Base-by-base conservation (phyloP, 1,284 basidiomycete species). In the Ceratobasidium sp. region DNA sequence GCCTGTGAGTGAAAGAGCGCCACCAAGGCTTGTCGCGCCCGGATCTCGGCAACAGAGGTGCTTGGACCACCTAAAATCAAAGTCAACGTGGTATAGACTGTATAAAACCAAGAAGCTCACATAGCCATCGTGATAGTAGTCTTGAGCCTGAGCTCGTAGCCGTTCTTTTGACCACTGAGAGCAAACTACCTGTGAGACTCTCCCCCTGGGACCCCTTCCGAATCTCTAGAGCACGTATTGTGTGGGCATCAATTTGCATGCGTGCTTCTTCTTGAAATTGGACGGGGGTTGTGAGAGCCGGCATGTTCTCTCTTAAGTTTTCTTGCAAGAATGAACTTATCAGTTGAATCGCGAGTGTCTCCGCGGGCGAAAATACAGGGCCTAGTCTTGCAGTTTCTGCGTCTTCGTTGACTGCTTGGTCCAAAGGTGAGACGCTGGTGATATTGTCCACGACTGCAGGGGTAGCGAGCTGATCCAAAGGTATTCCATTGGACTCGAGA, bases 241-340 rank as follows among this genome's bases (percentile, higher is more conserved):
- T 96, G 76, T 95, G 90, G 1, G 91, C 86, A 77, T 96, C 94
- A 70, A 96, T 94, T 74, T 93, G 91, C 92, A 96, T 94, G 32
- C 87, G 83, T 27, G 82, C 79, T n/a, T 81, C 77, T 1, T 77
- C 74, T 8, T 78, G 81, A 76, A 94, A 91, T 69, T 83, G 85
- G 57, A 80, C 84, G 0, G 92, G 92, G 15, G 80, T 77, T 32
- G 82, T 79, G 20, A 93, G 81, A 15, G 75, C 74, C 3, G 93
- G 92, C 88, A 92, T 93, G 73, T 88, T 83, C 60, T 94, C 93
- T 74, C 94, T 79, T 10, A 96, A 82, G 71, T 92, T 89, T 47
- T 81, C 82, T 73, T 83, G 83, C 57, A 96, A 82, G 76, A 89
- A 94, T 2, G 81, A 79, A 2, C 88, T 89, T 27, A 96, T 82